Percentiles rank a stretch among this genome's conserved stretches.
Evolutionary conservation across 2,329 filamentous ascomycete species (phyloP).

Genomic region (Cercospora canescens): DNA sequence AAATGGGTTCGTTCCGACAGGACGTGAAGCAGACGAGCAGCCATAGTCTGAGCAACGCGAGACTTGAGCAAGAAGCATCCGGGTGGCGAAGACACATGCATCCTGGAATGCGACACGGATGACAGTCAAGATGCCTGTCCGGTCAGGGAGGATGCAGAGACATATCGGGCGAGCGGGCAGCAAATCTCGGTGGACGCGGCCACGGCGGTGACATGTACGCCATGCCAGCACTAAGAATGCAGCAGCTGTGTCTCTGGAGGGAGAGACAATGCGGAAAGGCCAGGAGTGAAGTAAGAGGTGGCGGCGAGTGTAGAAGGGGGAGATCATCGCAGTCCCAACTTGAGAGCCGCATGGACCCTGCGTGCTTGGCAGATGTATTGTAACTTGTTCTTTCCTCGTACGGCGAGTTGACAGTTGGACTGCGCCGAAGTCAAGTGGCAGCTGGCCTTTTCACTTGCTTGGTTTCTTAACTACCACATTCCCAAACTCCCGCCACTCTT

Average conservation of each 20-base stretch:
- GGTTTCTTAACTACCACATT: neutral
- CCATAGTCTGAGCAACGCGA: neutral
- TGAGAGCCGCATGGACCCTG: neutral
- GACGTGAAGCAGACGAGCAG: neutral
- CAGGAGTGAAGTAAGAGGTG: neutral
- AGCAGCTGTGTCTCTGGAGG: neutral
- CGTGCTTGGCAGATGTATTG: neutral
- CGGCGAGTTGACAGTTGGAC: slow-evolving; percentile 1
- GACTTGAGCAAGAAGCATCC: neutral
- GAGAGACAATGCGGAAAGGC: neutral
- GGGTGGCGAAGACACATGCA: neutral
- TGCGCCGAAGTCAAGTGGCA: neutral
- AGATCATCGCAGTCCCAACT: neutral
- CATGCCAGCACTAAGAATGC: neutral
- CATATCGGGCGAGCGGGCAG: neutral
- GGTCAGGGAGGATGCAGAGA: neutral
- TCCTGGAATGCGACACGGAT: neutral
- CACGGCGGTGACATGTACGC: neutral
- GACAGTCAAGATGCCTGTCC: neutral
- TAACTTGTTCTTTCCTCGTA: slow-evolving; percentile 5
- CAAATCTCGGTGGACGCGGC: neutral
- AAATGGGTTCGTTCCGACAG: neutral
- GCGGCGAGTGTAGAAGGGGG: neutral
- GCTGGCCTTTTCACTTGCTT: slow-evolving; percentile 1
- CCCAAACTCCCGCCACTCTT: neutral